Conservation (phyloP, 441 rosid genomes). For the Pelargonium citronellum region DNA sequence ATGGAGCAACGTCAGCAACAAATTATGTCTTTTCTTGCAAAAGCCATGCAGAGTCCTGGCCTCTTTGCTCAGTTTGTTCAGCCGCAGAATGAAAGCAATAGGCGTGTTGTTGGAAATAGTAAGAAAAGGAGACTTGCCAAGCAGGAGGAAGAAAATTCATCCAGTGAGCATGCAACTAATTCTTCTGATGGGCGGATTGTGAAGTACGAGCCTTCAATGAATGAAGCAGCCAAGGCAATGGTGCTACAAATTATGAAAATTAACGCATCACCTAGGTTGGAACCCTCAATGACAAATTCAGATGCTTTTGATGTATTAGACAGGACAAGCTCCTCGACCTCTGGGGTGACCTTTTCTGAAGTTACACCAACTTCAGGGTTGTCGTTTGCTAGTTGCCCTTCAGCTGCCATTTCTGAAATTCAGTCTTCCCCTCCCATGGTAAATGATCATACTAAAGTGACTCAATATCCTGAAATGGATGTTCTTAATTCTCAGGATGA, state of each 20-base stretch:
- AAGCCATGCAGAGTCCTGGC: slow-evolving; percentile 16
- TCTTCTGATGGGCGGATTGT: slow-evolving; percentile 43
- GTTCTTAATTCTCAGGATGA: slow-evolving; percentile 28
- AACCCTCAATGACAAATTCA: slow-evolving; percentile 32
- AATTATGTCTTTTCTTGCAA: slow-evolving; percentile 17
- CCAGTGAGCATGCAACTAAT: slow-evolving; percentile 21
- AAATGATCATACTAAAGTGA: slow-evolving; percentile 16
- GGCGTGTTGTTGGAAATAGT: not conserved
- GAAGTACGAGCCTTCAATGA: slow-evolving; percentile 46
- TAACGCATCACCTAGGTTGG: slow-evolving; percentile 36
- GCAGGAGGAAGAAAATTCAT: slow-evolving; percentile 23
- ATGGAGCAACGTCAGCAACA: slow-evolving; percentile 9
- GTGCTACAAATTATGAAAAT: slow-evolving; percentile 39
- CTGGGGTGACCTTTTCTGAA: slow-evolving; percentile 43
- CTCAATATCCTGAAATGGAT: slow-evolving; percentile 17
- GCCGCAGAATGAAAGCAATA: slow-evolving; percentile 17
- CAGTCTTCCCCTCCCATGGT: slow-evolving; percentile 25
- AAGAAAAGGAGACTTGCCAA: slow-evolving; percentile 6
- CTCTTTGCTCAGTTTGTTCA: slow-evolving; percentile 17
- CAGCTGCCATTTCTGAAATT: slow-evolving; percentile 29
- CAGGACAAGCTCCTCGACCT: slow-evolving; percentile 35
- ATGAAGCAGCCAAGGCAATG: slow-evolving; percentile 50
- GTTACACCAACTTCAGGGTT: slow-evolving; percentile 42
- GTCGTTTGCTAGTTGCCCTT: slow-evolving; percentile 24
- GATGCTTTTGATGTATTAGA: slow-evolving; percentile 34